Base-by-base conservation (phyloP, 2,329 filamentous ascomycete genomes). In the Incumbomyces lentus region DNA sequence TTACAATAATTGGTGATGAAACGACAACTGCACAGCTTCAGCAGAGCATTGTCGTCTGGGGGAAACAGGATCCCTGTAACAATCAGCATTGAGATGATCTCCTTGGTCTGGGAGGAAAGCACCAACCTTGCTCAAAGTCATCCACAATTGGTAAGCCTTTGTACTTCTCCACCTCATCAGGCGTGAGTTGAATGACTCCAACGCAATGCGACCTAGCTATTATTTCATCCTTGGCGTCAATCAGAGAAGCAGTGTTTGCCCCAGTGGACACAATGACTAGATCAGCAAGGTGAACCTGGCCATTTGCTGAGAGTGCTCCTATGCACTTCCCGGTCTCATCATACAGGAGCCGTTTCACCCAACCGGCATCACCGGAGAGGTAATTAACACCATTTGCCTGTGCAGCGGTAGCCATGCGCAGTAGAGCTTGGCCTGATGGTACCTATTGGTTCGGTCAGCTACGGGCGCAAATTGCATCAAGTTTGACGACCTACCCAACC, bases 131-230 rank as follows among this genome's bases (percentile, higher is more conserved):
- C 26, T 42, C 39, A 18, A 47, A 35, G 30, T 44, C 29, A 26
- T 42, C 45, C 12, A 47, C 32, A 12, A 76, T 70, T 0, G 73
- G 74, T 1, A 76, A 57, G 17, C 71, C 59, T 40, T 61, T 68
- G 52, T 73, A 76, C 1, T 62, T 44, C 40, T 64, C 54, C 6
- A 61, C 62, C 55, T 77, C 74, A 6, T 68, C 62, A 0, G 59
- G 53, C 0, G 65, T 68, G 61, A 77, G 68, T 16, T 64, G 61
- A 29, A 77, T 69, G 51, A 76, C 73, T 6, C 65, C 69, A 1
- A 77, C 57, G 16, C 72, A 76, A 71, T 72, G 75, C 1, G 72
- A 72, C 3, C 71, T 76, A 2, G 73, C 70, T n/a, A 71, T 64
- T 7, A 77, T 58, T 52, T 78, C 73, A 30, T 68, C 62, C 55